Percentiles rank a stretch among this genome's conserved stretches.
Conservation (phyloP, 2,329 filamentous ascomycete species). For the Stachybotrys chartarum region DNA sequence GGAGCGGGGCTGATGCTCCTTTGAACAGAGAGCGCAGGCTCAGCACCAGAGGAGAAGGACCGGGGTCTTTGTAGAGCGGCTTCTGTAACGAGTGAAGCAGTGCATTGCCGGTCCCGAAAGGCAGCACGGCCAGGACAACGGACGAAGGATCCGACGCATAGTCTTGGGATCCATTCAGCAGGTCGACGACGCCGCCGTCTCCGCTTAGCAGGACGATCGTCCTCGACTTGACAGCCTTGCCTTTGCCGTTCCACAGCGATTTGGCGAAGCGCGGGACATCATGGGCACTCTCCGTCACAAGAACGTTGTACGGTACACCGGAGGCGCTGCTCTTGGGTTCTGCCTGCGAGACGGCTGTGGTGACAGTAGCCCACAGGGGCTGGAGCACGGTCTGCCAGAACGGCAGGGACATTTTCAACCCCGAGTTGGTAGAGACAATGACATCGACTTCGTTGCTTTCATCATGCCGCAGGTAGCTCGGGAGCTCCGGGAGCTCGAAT, state of each 20-base stretch:
- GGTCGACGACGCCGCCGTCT: slow-evolving; percentile 79
- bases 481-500: slow-evolving; percentile 28
- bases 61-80: slow-evolving; percentile 37
- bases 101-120: slow-evolving; percentile 59
- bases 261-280: slow-evolving; percentile 59
- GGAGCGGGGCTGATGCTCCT: slow-evolving; percentile 48
- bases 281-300: slow-evolving; percentile 55
- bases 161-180: slow-evolving; percentile 57
- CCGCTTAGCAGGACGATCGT: slow-evolving; percentile 76
- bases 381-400: slow-evolving; percentile 51
- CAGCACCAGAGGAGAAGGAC: slow-evolving; percentile 36
- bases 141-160: slow-evolving; percentile 7
- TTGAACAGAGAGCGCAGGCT: slow-evolving; percentile 51
- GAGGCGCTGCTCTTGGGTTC: background rate
- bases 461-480: slow-evolving; percentile 24
- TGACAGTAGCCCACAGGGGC: slow-evolving; percentile 40
- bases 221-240: slow-evolving; percentile 11
- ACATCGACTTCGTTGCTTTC: slow-evolving; percentile 43
- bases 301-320: slow-evolving; percentile 23
- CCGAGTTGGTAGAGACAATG: slow-evolving; percentile 61
- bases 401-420: slow-evolving; percentile 46
- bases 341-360: slow-evolving; percentile 20
- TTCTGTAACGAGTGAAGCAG: slow-evolving; percentile 57
- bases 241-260: slow-evolving; percentile 24
- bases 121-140: slow-evolving; percentile 46